These are phyloP conservation scores for Metroxylon sagu DNA, from an alignment of 176 grass and related monocot genomes.

Conservation along the genomic window DNA sequence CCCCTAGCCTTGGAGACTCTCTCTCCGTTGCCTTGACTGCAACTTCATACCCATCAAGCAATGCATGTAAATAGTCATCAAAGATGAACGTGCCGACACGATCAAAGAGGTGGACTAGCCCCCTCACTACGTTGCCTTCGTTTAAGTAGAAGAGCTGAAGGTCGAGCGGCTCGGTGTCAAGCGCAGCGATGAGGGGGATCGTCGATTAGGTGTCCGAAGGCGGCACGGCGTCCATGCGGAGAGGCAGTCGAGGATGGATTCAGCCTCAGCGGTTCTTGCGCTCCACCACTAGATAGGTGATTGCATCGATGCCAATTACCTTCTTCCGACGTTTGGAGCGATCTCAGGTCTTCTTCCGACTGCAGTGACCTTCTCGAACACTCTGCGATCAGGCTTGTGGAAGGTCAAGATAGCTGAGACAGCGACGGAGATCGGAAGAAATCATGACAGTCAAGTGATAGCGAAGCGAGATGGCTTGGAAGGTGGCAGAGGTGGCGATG, in stretches of 20 bases:
- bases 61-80: conserved; percentile 21
- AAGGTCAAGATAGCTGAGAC: conserved; percentile 28
- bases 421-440: conserved; percentile 13
- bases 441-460: no score
- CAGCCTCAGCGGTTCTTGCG: conserved; percentile 21
- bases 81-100: conserved; percentile 41
- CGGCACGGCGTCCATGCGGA: conserved; percentile 12
- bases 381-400: conserved; percentile 22
- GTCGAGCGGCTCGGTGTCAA: conserved; percentile 10
- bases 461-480: no score
- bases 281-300: not conserved
- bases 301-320: conserved; percentile 10
- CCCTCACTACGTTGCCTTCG: conserved; percentile 24
- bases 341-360: not conserved
- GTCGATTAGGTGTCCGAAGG: not conserved
- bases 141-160: conserved; percentile 42
- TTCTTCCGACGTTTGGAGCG: conserved; percentile 50
- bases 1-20: not conserved
- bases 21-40: not conserved
- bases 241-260: conserved; percentile 32
- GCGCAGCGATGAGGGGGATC: conserved; percentile 29
- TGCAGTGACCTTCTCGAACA: conserved; percentile 28
- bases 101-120: conserved; percentile 24
- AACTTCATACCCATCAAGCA: conserved; percentile 12
- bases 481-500: no score